A percentile compares a stretch with the other conserved stretches of the same genome.
Evolutionary conservation across 805 yeast species (phyloP).

Genomic region (Candida morakotiae): DNA sequence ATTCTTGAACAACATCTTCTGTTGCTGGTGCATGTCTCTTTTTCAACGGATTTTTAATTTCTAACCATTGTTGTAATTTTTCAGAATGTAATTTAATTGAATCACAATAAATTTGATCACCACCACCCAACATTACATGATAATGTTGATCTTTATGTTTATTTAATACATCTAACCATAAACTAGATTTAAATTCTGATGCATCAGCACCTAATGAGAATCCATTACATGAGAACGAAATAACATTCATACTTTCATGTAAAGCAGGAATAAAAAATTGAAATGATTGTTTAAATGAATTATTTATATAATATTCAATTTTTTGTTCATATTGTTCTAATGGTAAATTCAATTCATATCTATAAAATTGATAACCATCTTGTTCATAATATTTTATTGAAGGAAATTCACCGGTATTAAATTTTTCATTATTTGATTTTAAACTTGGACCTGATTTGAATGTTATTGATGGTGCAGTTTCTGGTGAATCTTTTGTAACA

Average conservation of each 20-base stretch:
- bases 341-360: constrained; percentile 55
- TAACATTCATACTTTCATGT: constrained; percentile 68
- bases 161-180: constrained; percentile 82
- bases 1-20: constrained; percentile 46
- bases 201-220: constrained; percentile 76
- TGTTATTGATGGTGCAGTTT: constrained; percentile 22
- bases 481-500: constrained; percentile 45
- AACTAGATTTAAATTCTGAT: constrained; percentile 58
- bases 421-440: background rate
- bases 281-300: constrained; percentile 30
- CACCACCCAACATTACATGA: constrained; percentile 97
- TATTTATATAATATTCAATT: constrained; percentile 60
- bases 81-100: constrained; percentile 59
- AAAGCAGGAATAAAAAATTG: constrained; percentile 68
- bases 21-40: constrained; percentile 39
- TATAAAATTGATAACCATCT: constrained; percentile 54
- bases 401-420: constrained; percentile 41
- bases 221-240: constrained; percentile 89
- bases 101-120: constrained; percentile 93
- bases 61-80: constrained; percentile 59
- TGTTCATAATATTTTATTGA: constrained; percentile 42
- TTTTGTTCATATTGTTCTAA: constrained; percentile 52
- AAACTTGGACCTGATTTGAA: constrained; percentile 36
- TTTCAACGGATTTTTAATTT: constrained; percentile 45
- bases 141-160: constrained; percentile 58